Base-by-base conservation (phyloP, 1,284 basidiomycete species). In the Sporisorium exsertum region DNA sequence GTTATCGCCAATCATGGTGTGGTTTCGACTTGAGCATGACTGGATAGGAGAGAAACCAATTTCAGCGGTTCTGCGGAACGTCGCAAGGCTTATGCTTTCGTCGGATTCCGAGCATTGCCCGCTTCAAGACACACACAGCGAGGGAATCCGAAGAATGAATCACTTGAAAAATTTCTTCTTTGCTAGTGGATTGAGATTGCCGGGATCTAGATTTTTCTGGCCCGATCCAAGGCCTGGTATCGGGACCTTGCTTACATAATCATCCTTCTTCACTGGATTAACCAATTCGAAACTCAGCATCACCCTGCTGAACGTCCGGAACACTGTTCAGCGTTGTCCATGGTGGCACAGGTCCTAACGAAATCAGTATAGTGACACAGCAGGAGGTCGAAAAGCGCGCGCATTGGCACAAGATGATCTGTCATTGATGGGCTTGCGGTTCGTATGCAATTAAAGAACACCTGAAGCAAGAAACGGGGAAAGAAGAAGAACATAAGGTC, bases 11-110 rank as follows among this genome's bases (percentile, higher is more conserved):
- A 18, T 35, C 27, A 29, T 5, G 16, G 18, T 9, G 12, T 49
- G 27, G 27, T n/a, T 18, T 15, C 16, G 47, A 29, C 5, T 18
- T 40, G 15, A 1, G 18, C 4, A 8, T n/a, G 2, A 18, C 37
- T 40, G n/a, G 20, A 32, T 5, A 18, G 33, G n/a, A 32, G 20
- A n/a, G 42, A 32, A 33, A 43, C 43, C 43, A 45, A 29, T 15
- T 37, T 8, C 5, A 22, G 65, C 65, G 65, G 65, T 40, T 67
- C 65, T 60, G 65, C 65, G 54, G 58, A 47, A 24, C n/a, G 8
- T 53, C 51, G 51, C 51, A 27, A 53, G 51, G 51, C 35, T 16
- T 42, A 18, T 33, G 20, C 15, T 20, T 33, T 33, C 8, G 26
- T 5, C 27, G 37, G 24, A 29, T 43, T 26, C 53, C 54, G 64